Base-by-base conservation (phyloP, 495 filamentous ascomycete genomes). In the Eremomyces bilateralis region DNA sequence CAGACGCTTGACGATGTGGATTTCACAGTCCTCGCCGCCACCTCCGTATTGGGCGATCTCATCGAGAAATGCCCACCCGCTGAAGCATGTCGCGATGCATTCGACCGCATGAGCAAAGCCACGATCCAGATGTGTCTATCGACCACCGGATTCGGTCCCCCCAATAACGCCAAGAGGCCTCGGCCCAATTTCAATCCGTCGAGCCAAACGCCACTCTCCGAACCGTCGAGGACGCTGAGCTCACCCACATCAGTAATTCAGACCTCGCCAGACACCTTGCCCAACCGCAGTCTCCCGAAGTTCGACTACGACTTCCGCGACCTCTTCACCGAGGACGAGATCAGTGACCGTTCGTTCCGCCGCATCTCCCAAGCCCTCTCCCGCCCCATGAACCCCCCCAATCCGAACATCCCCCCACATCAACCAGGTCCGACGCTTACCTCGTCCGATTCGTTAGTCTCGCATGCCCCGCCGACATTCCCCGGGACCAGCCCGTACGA, bases 1-100 rank as follows among this genome's bases (percentile, higher is more conserved):
- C 44, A 88, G 78, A 74, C 80, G 3, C 73, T 92, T 54, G 84
- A 94, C 42, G 85, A 94, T 48, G 81, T 95, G 15, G 85, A 95
- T 47, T 91, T 91, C 48, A 93, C 85, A 6, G 78, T 94, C 15
- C 66, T 93, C 33, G 80, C 84, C n/a, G 85, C 82, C 16, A 93
- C 76, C 13, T 93, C 85, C n/a, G 76, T 83, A 3, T 58, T 83
- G 1, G 66, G 64, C 4, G 77, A 82, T 46, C 50, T 83, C 32
- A 74, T 76, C 40, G 69, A 75, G 35, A 78, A 79, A 50, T 83
- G 77, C 44, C 78, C 77, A 8, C 77, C 77, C 0, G 77, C 77
- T 4, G 76, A 80, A 58, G 74, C 75, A 18, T 95, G 85, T 46
- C 69, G 82, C 2, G 85, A 94, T 51, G 83, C 85, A 10, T 93